Percentiles rank a stretch among this genome's conserved stretches.
Evolutionary conservation across 2,329 filamentous ascomycete species (phyloP).

Genomic region (Harringtonia lauricola): DNA sequence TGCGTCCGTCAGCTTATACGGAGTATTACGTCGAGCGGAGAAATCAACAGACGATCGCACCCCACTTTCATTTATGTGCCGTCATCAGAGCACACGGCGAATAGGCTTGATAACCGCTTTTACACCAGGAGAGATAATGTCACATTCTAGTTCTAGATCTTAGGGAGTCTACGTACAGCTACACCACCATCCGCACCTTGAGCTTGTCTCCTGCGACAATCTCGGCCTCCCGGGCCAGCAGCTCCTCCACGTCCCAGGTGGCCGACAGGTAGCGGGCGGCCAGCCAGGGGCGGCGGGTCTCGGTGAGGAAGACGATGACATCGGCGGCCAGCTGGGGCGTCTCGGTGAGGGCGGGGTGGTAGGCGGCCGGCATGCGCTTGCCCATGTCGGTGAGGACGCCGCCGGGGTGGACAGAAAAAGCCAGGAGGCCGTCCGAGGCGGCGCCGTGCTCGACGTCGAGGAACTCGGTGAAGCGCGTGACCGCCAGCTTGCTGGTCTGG

Average conservation of each 20-base stretch:
- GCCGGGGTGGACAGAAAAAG: slow-evolving; percentile 33
- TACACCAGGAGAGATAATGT: too few species aligned
- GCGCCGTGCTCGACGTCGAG: slow-evolving; percentile 27
- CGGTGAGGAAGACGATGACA: slow-evolving; percentile 14
- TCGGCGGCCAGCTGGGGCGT: slow-evolving; percentile 13
- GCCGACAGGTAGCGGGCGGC: slow-evolving; percentile 13
- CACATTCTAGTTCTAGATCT: too few species aligned
- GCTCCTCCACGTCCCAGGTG: slow-evolving; percentile 14
- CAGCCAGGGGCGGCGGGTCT: slow-evolving; percentile 14
- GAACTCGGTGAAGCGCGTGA: slow-evolving; percentile 32
- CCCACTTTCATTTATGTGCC: too few species aligned
- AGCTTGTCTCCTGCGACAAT: slow-evolving; percentile 11
- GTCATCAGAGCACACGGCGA: too few species aligned
- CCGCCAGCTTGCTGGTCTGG: slow-evolving; percentile 32
- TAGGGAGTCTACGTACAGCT: too few species aligned
- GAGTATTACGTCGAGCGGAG: too few species aligned
- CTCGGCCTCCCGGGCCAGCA: slow-evolving; percentile 12
- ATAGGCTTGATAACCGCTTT: too few species aligned
- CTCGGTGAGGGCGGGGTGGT: slow-evolving; percentile 10
- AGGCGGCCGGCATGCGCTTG: slow-evolving; percentile 19
- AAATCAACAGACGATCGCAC: too few species aligned
- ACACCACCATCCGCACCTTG: slow-evolving; percentile 12
- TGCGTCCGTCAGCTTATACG: too few species aligned
- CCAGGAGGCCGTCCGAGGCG: slow-evolving; percentile 26
- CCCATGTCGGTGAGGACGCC: slow-evolving; percentile 31